phyloP scores from a whole-genome alignment of 2,329 filamentous ascomycete genomes.

The Shiraia sp. region DNA sequence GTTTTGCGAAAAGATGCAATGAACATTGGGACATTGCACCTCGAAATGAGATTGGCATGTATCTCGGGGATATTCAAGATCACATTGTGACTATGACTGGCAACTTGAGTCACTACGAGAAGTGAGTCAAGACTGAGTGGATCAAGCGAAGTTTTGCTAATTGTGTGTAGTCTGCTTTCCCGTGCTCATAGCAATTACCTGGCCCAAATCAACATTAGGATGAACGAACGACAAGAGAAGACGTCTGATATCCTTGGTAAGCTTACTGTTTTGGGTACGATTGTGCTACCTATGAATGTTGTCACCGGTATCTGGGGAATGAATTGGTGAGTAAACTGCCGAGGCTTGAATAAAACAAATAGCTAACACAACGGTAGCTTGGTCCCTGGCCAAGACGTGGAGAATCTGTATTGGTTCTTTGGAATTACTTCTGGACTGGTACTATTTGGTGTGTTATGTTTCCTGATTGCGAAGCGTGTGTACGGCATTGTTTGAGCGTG shows the following conservation, averaged over 20 bases:
- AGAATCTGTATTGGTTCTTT: conserved; percentile 63
- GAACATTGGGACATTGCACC: conserved; percentile 97
- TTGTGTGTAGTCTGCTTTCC: conserved; percentile 70
- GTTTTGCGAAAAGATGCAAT: conserved; percentile 96
- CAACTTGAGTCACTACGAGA: conserved; percentile 94
- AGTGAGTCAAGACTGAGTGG: conserved; percentile 59
- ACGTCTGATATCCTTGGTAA: conserved; percentile 94
- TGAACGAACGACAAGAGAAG: conserved; percentile 97
- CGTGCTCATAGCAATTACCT: conserved; percentile 95
- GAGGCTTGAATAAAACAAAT: not conserved
- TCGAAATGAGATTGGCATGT: conserved; percentile 93
- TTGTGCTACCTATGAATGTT: conserved; percentile 98
- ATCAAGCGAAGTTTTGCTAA: conserved; percentile 10
- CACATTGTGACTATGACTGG: conserved; percentile 99
- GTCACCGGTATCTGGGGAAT: conserved; percentile 98
- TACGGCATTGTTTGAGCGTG: conserved; percentile 39
- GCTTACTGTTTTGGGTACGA: conserved; percentile 92
- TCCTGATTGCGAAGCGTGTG: conserved; percentile 75
- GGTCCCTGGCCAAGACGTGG: conserved; percentile 87
- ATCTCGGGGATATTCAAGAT: conserved; percentile 97
- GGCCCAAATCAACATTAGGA: conserved; percentile 98
- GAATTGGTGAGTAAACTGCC: conserved; percentile 60
- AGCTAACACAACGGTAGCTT: conserved; percentile 48
- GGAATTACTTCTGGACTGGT: conserved; percentile 72
- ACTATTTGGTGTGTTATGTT: conserved; percentile 79